These are phyloP conservation scores for Boletus sp. DNA, from an alignment of 1,284 basidiomycete genomes.

Conservation along the genomic window DNA sequence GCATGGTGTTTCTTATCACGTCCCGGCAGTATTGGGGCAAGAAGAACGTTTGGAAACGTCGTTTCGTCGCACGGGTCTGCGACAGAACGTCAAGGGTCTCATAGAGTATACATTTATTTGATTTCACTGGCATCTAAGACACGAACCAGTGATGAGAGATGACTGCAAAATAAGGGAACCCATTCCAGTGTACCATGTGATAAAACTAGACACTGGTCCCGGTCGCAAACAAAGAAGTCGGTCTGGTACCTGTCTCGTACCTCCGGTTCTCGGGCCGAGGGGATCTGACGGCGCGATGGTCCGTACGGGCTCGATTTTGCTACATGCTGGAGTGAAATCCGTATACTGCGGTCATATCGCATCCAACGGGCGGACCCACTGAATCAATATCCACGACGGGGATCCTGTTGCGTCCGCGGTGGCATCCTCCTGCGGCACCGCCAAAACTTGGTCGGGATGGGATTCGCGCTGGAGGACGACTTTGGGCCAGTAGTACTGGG, in stretches of 20 bases:
- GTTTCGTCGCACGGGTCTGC: neutral
- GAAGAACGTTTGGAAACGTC: no score
- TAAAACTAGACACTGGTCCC: neutral
- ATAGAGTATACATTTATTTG: neutral
- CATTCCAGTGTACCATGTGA: no score
- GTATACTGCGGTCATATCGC: no score
- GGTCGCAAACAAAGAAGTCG: neutral
- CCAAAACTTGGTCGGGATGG: constrained; percentile 25
- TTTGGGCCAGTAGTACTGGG: constrained; percentile 49
- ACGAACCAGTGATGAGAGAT: neutral
- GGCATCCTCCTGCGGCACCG: constrained; percentile 10
- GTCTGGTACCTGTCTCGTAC: neutral
- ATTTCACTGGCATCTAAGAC: neutral
- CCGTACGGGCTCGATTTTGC: no score
- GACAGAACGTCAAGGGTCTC: neutral
- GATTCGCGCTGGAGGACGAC: constrained; percentile 35
- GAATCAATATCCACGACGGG: constrained; percentile 45
- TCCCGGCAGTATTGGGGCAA: neutral
- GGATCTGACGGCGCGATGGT: no score
- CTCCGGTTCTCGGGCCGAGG: neutral
- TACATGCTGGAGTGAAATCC: no score
- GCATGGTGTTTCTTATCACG: neutral
- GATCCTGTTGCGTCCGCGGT: constrained; percentile 11
- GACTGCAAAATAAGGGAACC: neutral
- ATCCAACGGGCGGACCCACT: constrained; percentile 5